phyloP scores from a whole-genome alignment of 2,329 filamentous ascomycete genomes.

The Diplodia seriata region DNA sequence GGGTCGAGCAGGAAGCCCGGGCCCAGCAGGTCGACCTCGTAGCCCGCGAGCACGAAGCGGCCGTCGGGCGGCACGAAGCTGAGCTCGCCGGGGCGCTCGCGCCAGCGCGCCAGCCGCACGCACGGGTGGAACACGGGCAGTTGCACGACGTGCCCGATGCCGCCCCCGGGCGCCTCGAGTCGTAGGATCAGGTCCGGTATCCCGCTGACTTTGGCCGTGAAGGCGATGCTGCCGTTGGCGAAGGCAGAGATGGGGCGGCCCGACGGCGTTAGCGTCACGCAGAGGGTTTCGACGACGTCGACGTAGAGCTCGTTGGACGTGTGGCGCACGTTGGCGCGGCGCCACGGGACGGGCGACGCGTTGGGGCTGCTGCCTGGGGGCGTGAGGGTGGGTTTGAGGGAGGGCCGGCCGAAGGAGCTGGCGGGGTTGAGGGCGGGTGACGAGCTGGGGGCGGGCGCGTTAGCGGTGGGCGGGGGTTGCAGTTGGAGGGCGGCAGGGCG shows the following conservation, averaged over 20 bases:
- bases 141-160: conserved; percentile 77
- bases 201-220: conserved; percentile 93
- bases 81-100: conserved; percentile 85
- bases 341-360: conserved; percentile 75
- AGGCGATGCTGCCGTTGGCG: conserved; percentile 90
- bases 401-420: conserved; percentile 22
- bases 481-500: conserved; percentile 15
- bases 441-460: conserved; percentile 3
- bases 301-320: conserved; percentile 98
- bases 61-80: conserved; percentile 96
- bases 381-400: conserved; percentile 36
- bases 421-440: conserved; percentile 29
- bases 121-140: conserved; percentile 96
- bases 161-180: conserved; percentile 71
- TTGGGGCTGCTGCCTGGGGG: conserved; percentile 33
- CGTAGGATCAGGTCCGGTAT: conserved; percentile 87
- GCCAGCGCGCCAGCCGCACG: conserved; percentile 88
- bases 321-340: conserved; percentile 88
- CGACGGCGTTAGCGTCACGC: conserved; percentile 87
- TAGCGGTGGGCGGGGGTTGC: neutral
- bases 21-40: conserved; percentile 89
- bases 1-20: conserved; percentile 58
- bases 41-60: conserved; percentile 89
- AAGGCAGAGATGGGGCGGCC: conserved; percentile 86
- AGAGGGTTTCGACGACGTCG: conserved; percentile 88